Conservation (phyloP, 345 rosid species). For the Sonneratia caseolaris region DNA sequence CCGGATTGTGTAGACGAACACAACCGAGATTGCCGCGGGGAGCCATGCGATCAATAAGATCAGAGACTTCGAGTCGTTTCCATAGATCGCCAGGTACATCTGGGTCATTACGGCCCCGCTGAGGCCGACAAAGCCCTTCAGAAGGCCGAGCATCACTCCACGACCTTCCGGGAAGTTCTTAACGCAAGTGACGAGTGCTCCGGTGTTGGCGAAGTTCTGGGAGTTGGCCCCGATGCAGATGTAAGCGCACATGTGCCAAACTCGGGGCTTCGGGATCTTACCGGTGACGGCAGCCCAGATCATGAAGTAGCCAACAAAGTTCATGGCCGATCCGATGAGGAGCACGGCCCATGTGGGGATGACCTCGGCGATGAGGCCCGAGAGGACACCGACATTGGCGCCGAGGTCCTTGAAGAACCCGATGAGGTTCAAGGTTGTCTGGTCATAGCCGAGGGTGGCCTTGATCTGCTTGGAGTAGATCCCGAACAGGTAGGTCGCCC, state of each 20-base stretch:
- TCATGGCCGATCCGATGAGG: slow-evolving; percentile 64
- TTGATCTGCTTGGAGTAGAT: slow-evolving; percentile 79
- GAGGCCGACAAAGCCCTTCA: slow-evolving; percentile 74
- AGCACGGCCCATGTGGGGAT: slow-evolving; percentile 93
- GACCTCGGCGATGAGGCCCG: slow-evolving; percentile 80
- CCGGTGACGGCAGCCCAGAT: slow-evolving; percentile 71
- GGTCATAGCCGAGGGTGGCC: slow-evolving; percentile 65
- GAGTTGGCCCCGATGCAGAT: slow-evolving; percentile 79
- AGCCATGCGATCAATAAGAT: slow-evolving; percentile 75
- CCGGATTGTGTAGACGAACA: slow-evolving; percentile 62
- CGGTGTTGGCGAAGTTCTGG: slow-evolving; percentile 79
- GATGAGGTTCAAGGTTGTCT: slow-evolving; percentile 62
- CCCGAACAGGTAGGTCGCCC: slow-evolving; percentile 76
- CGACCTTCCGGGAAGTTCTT: slow-evolving; percentile 83
- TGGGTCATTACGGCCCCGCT: slow-evolving; percentile 91
- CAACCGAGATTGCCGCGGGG: slow-evolving; percentile 67
- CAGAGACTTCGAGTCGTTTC: slow-evolving; percentile 58
- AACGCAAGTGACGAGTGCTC: slow-evolving; percentile 77
- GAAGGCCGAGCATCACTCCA: slow-evolving; percentile 67
- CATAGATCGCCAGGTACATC: slow-evolving; percentile 70
- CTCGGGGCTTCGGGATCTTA: slow-evolving; percentile 47
- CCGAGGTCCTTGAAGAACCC: slow-evolving; percentile 88
- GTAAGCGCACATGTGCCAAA: slow-evolving; percentile 88
- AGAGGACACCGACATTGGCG: slow-evolving; percentile 64
- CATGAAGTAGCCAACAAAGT: slow-evolving; percentile 75